Evolutionary conservation across 176 grass and related monocot species (phyloP).

Genomic region (Cocos nucifera): DNA sequence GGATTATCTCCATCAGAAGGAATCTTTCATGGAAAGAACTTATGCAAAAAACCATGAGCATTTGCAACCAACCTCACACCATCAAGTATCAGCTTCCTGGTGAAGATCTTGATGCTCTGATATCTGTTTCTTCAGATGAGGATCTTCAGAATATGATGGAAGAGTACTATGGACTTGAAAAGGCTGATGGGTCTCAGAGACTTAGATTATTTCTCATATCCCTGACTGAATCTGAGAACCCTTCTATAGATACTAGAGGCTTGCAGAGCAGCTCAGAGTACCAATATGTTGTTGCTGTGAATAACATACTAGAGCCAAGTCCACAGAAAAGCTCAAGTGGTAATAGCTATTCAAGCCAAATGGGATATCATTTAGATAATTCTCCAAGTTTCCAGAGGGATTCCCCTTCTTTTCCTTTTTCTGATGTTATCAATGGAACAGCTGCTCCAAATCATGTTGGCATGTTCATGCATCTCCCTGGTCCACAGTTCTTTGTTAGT

Average conservation of each 20-base stretch:
- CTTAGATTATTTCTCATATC: conserved; percentile 84
- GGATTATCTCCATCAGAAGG: conserved; percentile 55
- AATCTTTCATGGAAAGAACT: conserved; percentile 58
- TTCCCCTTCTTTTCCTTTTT: conserved; percentile 20
- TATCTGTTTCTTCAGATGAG: conserved; percentile 80
- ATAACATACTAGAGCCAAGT: conserved; percentile 50
- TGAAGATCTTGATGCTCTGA: conserved; percentile 89
- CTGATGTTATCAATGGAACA: conserved; percentile 16
- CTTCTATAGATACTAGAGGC: conserved; percentile 25
- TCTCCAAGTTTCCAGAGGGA: conserved; percentile 27
- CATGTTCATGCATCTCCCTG: conserved; percentile 9
- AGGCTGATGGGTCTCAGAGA: conserved; percentile 41
- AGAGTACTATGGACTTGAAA: conserved; percentile 66
- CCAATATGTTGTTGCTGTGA: conserved; percentile 77
- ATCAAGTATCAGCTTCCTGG: conserved; percentile 97
- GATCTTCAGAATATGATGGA: conserved; percentile 99
- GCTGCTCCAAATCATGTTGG: conserved; percentile 14
- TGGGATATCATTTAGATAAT: conserved; percentile 27
- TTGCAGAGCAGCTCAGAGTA: conserved; percentile 39
- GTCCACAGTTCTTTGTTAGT: conserved; percentile 41
- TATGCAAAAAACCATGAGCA: conserved; percentile 51
- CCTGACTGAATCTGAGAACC: conserved; percentile 44
- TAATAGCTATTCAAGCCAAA: conserved; percentile 53
- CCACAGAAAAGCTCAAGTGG: conserved; percentile 41
- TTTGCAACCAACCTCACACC: conserved; percentile 76